A percentile compares a stretch with the other conserved stretches of the same genome.
Evolutionary conservation across 345 rosid genomes (phyloP).

Genomic region (Anastatica hierochuntica): DNA sequence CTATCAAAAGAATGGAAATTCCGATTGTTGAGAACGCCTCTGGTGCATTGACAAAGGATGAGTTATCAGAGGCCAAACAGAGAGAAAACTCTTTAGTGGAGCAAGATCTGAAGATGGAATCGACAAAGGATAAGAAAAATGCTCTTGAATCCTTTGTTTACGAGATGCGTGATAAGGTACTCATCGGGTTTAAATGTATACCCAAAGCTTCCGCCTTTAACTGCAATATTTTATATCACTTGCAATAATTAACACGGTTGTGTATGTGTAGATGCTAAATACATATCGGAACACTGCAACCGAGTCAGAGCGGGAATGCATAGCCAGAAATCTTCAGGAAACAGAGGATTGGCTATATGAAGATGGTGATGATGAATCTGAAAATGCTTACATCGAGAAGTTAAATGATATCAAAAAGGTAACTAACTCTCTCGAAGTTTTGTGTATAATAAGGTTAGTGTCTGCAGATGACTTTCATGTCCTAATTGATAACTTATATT

Average conservation of each 20-base stretch:
- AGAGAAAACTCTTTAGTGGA: slow-evolving; percentile 48
- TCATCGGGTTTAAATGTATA: not conserved
- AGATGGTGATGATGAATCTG: slow-evolving; percentile 76
- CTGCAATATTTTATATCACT: not conserved
- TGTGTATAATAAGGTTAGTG: not conserved
- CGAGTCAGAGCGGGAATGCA: slow-evolving; percentile 48
- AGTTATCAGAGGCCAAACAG: slow-evolving; percentile 44
- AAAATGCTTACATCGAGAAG: slow-evolving; percentile 41
- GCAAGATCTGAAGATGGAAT: slow-evolving; percentile 65
- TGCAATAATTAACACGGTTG: not conserved
- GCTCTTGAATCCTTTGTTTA: slow-evolving; percentile 75
- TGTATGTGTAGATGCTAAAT: slow-evolving; percentile 44
- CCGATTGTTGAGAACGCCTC: slow-evolving; percentile 37
- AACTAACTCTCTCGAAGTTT: slow-evolving; percentile 9
- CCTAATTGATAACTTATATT: not conserved
- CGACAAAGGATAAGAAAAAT: slow-evolving; percentile 59
- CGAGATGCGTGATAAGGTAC: slow-evolving; percentile 81
- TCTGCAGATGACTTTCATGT: not conserved
- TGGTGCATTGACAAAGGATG: slow-evolving; percentile 48
- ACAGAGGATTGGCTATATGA: slow-evolving; percentile 85
- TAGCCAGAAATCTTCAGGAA: slow-evolving; percentile 53
- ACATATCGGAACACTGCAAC: slow-evolving; percentile 47
- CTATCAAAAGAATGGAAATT: slow-evolving; percentile 39
- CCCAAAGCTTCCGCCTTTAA: not conserved
- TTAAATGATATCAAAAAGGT: slow-evolving; percentile 57